A percentile compares a stretch with the other conserved stretches of the same genome.
phyloP scores from a whole-genome alignment of 495 filamentous ascomycete species.

The Xylaria palmicola region DNA sequence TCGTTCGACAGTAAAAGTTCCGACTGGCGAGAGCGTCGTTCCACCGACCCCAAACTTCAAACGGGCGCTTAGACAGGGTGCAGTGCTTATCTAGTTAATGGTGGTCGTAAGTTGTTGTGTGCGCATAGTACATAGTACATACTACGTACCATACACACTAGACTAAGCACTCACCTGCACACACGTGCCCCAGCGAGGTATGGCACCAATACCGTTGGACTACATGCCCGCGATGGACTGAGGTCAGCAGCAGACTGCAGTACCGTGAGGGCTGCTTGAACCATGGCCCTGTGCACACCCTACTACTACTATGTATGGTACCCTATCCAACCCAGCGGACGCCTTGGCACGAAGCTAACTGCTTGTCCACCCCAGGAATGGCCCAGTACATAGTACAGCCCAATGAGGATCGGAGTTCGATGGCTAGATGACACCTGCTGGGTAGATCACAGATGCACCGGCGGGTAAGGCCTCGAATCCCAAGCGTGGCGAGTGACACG shows the following conservation, averaged over 20 bases:
- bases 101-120: neutral
- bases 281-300: constrained; percentile 10
- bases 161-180: no score
- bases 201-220: no score
- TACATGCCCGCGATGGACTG: no score
- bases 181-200: no score
- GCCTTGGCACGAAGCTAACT: constrained; percentile 19
- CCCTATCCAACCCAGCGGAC: constrained; percentile 4
- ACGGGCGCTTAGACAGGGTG: neutral
- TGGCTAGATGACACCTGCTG: neutral
- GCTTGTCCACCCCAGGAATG: no score
- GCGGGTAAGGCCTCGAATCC: neutral
- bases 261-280: neutral
- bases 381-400: neutral
- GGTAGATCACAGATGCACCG: neutral
- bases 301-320: neutral
- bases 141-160: no score
- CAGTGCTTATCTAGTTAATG: neutral
- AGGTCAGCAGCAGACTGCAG: no score
- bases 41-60: neutral
- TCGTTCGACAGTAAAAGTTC: no score
- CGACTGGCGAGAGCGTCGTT: neutral
- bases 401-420: neutral
- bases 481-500: neutral
- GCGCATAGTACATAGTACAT: no score